Evolutionary conservation across 768 basidiomycete genomes (phyloP), one percentile per base, ranked within the genome.

Genomic region (Kwoniella dendrophila): DNA sequence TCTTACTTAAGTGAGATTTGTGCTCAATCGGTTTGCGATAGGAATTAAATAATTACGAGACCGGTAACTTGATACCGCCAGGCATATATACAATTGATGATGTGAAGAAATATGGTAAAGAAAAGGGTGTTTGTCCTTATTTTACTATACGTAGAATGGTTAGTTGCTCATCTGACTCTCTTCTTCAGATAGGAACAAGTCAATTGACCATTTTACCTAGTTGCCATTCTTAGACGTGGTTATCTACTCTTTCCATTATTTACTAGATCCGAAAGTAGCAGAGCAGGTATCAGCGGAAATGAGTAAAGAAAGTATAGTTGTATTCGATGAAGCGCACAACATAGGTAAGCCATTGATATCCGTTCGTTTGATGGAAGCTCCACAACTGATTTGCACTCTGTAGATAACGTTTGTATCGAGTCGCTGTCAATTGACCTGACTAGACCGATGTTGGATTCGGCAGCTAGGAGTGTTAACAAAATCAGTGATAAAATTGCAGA

Each of bases 321-420:
- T 99, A 1, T 99, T 99, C 73, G 96, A 99, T 73, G 96, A 99
- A 76, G 96, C 96, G 16, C 96, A 99, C 80, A 99, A 99, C 77
- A 99, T 99, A 53, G 94, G 94, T 93, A 69, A 59, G 83, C 67
- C 27, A 20, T 18, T 44, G 3, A 8, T 11, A 49, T n/a, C 4
- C 18, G n/a, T 18, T 36, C 18, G 26, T 27, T 27, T 16, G 50
- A 20, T 26, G 10, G n/a, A n/a, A n/a, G n/a, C n/a, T n/a, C n/a
- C n/a, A n/a, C n/a, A n/a, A n/a, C n/a, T n/a, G n/a, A n/a, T n/a
- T 11, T 29, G 20, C 10, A 36, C 14, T 11, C 24, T 3, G 10
- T 5, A 88, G 95, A 99, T 75, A 99, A 99, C 77, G 96, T 99
- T 47, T 99, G 96, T 79, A 95, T 99, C 74, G 96, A 99, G 74